phyloP scores from a whole-genome alignment of 2,329 filamentous ascomycete species.

The Exophiala sp. region DNA sequence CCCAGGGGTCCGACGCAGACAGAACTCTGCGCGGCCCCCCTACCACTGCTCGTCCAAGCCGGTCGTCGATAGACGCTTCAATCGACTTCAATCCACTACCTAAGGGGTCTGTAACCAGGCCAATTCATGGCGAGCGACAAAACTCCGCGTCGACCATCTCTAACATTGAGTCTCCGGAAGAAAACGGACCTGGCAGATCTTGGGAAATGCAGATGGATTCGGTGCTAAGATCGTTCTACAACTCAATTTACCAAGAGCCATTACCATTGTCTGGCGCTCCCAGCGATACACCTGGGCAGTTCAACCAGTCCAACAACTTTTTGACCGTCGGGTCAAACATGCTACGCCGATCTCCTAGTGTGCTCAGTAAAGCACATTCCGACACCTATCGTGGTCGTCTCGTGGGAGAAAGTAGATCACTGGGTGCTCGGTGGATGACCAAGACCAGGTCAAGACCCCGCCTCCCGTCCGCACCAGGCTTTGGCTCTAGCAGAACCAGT shows the following conservation, averaged over 20 bases:
- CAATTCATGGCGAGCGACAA: slow-evolving; percentile 25
- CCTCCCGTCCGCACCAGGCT: slow-evolving; percentile 67
- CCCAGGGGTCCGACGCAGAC: slow-evolving; percentile 14
- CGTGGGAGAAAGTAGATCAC: slow-evolving; percentile 56
- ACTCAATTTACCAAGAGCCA: slow-evolving; percentile 78
- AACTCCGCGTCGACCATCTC: slow-evolving; percentile 34
- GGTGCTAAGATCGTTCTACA: slow-evolving; percentile 89
- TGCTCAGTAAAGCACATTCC: slow-evolving; percentile 86
- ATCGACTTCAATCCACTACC: neutral
- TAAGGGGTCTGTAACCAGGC: slow-evolving; percentile 28
- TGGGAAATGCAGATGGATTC: slow-evolving; percentile 88
- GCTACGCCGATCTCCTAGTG: slow-evolving; percentile 80
- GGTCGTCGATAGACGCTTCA: slow-evolving; percentile 12
- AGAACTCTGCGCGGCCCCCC: slow-evolving; percentile 13
- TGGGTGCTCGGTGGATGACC: slow-evolving; percentile 68
- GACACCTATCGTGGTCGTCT: slow-evolving; percentile 67
- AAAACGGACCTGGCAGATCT: slow-evolving; percentile 62
- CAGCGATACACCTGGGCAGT: slow-evolving; percentile 33
- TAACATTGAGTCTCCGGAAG: slow-evolving; percentile 60
- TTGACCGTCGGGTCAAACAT: slow-evolving; percentile 62
- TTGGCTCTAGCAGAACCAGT: slow-evolving; percentile 88
- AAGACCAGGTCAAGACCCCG: slow-evolving; percentile 79
- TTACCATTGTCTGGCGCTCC: slow-evolving; percentile 69
- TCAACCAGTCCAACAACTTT: slow-evolving; percentile 48
- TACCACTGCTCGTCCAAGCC: slow-evolving; percentile 6